phyloP scores from a whole-genome alignment of 2,329 filamentous ascomycete genomes.

The Arthrobotrys iridis region DNA sequence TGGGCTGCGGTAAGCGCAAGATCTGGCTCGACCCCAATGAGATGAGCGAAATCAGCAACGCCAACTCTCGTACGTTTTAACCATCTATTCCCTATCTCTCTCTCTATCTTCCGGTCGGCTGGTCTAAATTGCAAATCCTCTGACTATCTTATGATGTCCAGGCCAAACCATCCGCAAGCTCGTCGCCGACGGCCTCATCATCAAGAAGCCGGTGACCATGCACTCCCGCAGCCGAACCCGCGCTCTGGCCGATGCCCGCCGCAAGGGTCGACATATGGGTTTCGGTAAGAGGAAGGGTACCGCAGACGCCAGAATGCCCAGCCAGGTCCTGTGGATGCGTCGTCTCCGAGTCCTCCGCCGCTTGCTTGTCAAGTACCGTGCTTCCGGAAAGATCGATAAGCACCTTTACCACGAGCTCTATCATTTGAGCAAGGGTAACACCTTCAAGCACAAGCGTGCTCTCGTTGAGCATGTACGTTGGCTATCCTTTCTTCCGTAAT shows the following conservation, averaged over 20 bases:
- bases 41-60: conserved; percentile 98
- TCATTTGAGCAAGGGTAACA: conserved; percentile 99
- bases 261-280: conserved; percentile 96
- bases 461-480: conserved; percentile 98
- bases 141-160: too few relatives aligned
- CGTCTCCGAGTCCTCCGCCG: conserved; percentile 98
- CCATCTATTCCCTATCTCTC: not conserved
- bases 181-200: conserved; percentile 99
- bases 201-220: conserved; percentile 99
- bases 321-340: conserved; percentile 99
- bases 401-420: conserved; percentile 99
- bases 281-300: conserved; percentile 99
- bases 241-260: conserved; percentile 91
- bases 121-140: too few relatives aligned
- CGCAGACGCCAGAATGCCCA: conserved; percentile 95
- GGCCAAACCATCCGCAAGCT: conserved; percentile 98
- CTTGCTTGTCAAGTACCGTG: conserved; percentile 99
- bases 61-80: conserved; percentile 80
- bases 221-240: conserved; percentile 97
- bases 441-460: conserved; percentile 99
- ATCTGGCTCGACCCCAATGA: conserved; percentile 99
- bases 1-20: conserved; percentile 99
- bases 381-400: conserved; percentile 99
- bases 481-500: conserved; percentile 35
- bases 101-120: not conserved